Base-by-base conservation (phyloP, 495 filamentous ascomycete species). In the Pseudomonodictys pantanalensis region DNA sequence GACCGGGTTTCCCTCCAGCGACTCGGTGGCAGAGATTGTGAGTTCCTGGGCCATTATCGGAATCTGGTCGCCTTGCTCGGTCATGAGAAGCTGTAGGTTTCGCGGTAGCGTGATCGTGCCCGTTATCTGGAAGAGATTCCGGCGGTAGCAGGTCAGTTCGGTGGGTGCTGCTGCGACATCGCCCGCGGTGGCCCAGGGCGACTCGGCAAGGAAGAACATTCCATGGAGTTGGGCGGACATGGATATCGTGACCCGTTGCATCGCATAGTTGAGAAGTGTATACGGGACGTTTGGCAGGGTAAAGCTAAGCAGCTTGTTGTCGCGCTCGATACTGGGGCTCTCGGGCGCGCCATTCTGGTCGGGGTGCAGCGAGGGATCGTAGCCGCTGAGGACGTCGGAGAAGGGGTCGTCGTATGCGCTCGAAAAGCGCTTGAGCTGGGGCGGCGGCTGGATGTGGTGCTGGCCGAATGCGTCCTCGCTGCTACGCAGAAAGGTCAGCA, bases 161-260 rank as follows among this genome's bases (percentile, higher is more conserved):
- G 87, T 83, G 0, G 90, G 87, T 7, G 86, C 77, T 35, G 80
- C 75, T 47, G 81, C 79, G 44, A 84, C 82, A 60, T 89, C 84
- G 52, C 79, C 81, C 28, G 81, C 77, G 35, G 81, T 79, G 23
- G 89, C 82, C 72, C 81, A 82, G 12, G 89, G 86, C 60, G 91
- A 75, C 75, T 96, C 91, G 47, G 91, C 91, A 5, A 96, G 81
- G 67, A 93, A 95, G 76, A 96, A 96, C 90, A 95, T 95, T 75
- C 91, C 91, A 68, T 93, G 89, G 28, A 96, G 75, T 72, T 95
- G 91, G 41, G 90, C 90, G 8, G 86, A 82, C 69, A 95, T 83
- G 29, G 81, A 79, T 22, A 90, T 69, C 5, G 76, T 77, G 6
- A 79, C 75, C 67, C 82, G 72, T 50, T 82, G 79, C 71, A 82